Conservation (phyloP, 2,329 filamentous ascomycete genomes). For the Beauveria australis region DNA sequence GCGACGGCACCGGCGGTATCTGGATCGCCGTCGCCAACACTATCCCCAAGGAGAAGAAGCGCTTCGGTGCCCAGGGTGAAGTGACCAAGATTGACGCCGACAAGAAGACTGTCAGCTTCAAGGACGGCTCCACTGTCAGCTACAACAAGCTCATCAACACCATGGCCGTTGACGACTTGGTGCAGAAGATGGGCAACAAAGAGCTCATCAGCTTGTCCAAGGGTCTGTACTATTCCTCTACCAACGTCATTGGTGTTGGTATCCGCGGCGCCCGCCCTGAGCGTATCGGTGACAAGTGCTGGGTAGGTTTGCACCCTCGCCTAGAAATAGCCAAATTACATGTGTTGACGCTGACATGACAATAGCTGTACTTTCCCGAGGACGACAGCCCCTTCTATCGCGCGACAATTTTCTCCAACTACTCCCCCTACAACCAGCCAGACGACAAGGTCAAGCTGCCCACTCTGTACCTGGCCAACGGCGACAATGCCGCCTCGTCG, state of each 20-base stretch:
- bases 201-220: slow-evolving; percentile 78
- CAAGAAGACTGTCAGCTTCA: slow-evolving; percentile 72
- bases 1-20: slow-evolving; percentile 94
- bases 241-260: slow-evolving; percentile 94
- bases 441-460: slow-evolving; percentile 72
- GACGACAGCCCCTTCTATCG: slow-evolving; percentile 99
- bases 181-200: slow-evolving; percentile 78
- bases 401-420: slow-evolving; percentile 99
- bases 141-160: slow-evolving; percentile 90
- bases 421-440: slow-evolving; percentile 97
- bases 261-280: slow-evolving; percentile 86
- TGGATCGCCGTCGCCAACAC: slow-evolving; percentile 97
- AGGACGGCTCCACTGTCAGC: slow-evolving; percentile 77
- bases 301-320: slow-evolving; percentile 45
- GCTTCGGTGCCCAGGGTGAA: slow-evolving; percentile 75
- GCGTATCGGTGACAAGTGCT: slow-evolving; percentile 98
- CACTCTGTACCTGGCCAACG: slow-evolving; percentile 77
- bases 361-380: slow-evolving; percentile 91
- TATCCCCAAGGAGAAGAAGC: slow-evolving; percentile 82
- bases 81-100: slow-evolving; percentile 83
- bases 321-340: not conserved
- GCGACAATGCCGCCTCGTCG: slow-evolving; percentile 65
- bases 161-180: slow-evolving; percentile 89
- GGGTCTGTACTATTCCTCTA: slow-evolving; percentile 92
- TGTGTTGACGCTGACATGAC: slow-evolving; percentile 21